Percentiles rank a stretch among this genome's conserved stretches.
Evolutionary conservation across 306 rosid species (phyloP).

Genomic region (Quercus aquifolioides): DNA sequence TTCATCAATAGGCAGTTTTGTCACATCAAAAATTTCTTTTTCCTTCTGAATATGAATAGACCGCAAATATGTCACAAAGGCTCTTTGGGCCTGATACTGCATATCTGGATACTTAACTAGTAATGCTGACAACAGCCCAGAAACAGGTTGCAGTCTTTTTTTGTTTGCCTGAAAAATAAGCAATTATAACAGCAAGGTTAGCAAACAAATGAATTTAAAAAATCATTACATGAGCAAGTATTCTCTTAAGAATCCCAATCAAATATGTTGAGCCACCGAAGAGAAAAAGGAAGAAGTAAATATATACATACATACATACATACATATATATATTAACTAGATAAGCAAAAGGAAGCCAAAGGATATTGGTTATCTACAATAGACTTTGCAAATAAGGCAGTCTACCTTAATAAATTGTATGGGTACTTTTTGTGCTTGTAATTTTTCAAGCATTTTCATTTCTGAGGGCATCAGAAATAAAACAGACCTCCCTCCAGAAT

Average conservation of each 20-base stretch:
- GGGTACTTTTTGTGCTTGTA: conserved; percentile 71
- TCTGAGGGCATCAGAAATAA: conserved; percentile 82
- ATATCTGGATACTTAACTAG: conserved; percentile 75
- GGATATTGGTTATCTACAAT: not conserved
- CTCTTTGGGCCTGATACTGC: conserved; percentile 71
- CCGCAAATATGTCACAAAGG: conserved; percentile 67
- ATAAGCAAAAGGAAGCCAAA: not conserved
- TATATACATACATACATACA: too few species aligned
- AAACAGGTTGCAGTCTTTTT: conserved; percentile 65
- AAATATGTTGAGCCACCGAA: not conserved
- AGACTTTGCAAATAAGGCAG: conserved; percentile 10
- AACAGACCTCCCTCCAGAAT: conserved; percentile 73
- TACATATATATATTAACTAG: too few species aligned
- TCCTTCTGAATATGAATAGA: conserved; percentile 76
- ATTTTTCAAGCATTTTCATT: conserved; percentile 68
- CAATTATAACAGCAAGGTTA: conserved; percentile 21
- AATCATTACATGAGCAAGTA: not conserved
- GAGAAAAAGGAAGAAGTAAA: not conserved
- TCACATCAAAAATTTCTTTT: conserved; percentile 80
- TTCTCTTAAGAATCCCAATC: not conserved
- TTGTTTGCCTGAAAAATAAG: conserved; percentile 61
- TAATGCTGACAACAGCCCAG: conserved; percentile 67
- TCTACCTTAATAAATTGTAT: conserved; percentile 64
- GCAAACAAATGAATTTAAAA: not conserved
- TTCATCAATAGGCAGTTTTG: conserved; percentile 63